Evolutionary conservation across 345 rosid genomes (phyloP).

Genomic region (Zanthoxylum bungeanum): DNA sequence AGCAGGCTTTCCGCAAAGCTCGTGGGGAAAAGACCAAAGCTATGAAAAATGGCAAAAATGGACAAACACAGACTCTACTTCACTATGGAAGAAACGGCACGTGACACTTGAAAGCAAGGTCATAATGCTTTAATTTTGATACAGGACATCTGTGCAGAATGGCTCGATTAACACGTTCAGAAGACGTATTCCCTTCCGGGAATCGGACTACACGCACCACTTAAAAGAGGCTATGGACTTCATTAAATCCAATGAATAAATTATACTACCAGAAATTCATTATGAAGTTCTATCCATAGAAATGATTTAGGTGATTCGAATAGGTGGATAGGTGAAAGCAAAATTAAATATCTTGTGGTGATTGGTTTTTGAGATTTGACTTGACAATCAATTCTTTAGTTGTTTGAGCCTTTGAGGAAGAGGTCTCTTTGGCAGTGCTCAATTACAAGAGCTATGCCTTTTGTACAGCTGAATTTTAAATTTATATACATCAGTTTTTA

Average conservation of each 20-base stretch:
- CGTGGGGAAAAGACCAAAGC: conserved; percentile 51
- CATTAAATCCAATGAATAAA: neutral
- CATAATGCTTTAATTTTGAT: neutral
- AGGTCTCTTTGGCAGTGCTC: conserved; percentile 12
- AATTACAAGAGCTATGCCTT: conserved; percentile 3
- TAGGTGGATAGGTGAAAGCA: conserved; percentile 4
- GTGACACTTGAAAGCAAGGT: conserved; percentile 25
- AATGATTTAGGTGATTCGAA: neutral
- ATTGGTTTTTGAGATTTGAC: neutral
- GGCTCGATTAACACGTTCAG: neutral
- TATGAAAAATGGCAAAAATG: conserved; percentile 18
- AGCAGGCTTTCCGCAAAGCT: conserved; percentile 75
- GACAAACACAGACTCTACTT: conserved; percentile 37
- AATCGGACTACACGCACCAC: conserved; percentile 5
- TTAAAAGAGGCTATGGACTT: neutral
- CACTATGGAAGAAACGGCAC: conserved; percentile 27
- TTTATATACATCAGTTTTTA: neutral
- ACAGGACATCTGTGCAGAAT: conserved; percentile 1
- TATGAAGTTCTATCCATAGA: conserved; percentile 9
- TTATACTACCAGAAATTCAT: neutral
- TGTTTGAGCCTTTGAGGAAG: conserved; percentile 10
- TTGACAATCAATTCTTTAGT: conserved; percentile 1
- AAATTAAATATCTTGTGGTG: neutral
- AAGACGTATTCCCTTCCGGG: neutral
- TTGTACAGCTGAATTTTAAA: conserved; percentile 24